Percentiles rank a stretch among this genome's conserved stretches.
Conservation (phyloP, 306 rosid species). For the Inga leiocalycina region DNA sequence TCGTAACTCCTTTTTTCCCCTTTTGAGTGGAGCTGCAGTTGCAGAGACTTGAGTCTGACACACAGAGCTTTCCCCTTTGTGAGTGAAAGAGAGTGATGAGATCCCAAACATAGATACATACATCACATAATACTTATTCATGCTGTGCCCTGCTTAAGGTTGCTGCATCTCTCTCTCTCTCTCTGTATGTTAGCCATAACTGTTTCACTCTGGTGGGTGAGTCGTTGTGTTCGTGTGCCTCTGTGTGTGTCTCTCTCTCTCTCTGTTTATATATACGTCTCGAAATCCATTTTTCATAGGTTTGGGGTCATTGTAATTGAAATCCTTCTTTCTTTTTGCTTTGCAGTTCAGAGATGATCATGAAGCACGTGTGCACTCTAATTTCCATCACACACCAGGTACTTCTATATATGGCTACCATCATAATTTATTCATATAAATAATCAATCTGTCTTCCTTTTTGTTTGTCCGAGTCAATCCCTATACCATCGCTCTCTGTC, state of each 20-base stretch:
- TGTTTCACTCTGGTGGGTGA: conserved; percentile 37
- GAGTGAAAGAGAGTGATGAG: conserved; percentile 39
- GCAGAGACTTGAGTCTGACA: conserved; percentile 83
- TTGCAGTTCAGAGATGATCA: conserved; percentile 56
- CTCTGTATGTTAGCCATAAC: conserved; percentile 39
- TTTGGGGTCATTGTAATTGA: conserved; percentile 47
- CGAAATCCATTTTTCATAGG: conserved; percentile 38
- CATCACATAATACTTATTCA: conserved; percentile 25
- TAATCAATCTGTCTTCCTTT: conserved; percentile 36
- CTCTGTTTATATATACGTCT: conserved; percentile 27
- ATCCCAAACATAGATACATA: conserved; percentile 43
- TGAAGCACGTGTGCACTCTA: conserved; percentile 82
- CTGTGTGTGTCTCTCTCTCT: conserved; percentile 23
- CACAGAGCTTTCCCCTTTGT: conserved; percentile 40
- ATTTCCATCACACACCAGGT: conserved; percentile 73
- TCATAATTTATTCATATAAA: conserved; percentile 32
- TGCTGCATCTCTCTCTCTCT: conserved; percentile 2
- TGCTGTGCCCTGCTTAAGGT: conserved; percentile 37
- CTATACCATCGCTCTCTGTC: conserved; percentile 30
- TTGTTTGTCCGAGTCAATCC: conserved; percentile 36
- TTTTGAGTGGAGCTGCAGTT: conserved; percentile 57
- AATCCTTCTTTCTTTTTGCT: conserved; percentile 36
- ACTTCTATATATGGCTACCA: neutral
- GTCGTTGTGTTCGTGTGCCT: conserved; percentile 27
- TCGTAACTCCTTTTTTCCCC: conserved; percentile 38